phyloP scores from a whole-genome alignment of 179 eudicot genomes.

The Silene coronaria region DNA sequence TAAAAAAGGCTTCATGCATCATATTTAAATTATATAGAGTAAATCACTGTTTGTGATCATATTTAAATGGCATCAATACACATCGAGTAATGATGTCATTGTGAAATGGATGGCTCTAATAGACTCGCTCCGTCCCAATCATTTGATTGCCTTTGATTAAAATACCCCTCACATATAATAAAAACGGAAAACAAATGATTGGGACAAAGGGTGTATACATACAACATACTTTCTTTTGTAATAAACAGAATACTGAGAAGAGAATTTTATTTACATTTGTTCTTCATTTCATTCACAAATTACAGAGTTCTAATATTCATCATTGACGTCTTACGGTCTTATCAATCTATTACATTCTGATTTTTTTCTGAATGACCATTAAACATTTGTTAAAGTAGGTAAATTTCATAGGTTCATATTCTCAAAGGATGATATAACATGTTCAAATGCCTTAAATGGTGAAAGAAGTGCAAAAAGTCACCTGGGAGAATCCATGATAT shows the following conservation, averaged over 20 bases:
- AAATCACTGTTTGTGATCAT: neutral
- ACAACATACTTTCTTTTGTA: neutral
- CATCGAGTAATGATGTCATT: neutral
- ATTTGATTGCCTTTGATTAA: no score
- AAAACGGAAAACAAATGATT: no score
- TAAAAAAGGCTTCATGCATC: neutral
- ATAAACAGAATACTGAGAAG: neutral
- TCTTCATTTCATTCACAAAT: neutral
- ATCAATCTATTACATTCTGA: no score
- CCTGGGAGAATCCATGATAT: conserved; percentile 61
- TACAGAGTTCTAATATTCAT: no score
- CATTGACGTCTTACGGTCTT: no score
- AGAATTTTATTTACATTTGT: neutral
- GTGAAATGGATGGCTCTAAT: neutral
- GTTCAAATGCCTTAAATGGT: neutral
- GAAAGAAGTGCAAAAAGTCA: conserved; percentile 16
- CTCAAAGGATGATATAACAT: neutral
- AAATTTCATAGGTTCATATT: neutral
- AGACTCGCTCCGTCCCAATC: no score
- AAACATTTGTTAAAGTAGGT: neutral
- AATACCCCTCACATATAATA: no score
- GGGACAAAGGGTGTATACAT: no score
- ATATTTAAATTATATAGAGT: neutral
- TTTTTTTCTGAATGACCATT: neutral
- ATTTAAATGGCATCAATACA: neutral